Evolutionary conservation across 2,329 filamentous ascomycete species (phyloP).

Genomic region (Aureobasidium sp.): DNA sequence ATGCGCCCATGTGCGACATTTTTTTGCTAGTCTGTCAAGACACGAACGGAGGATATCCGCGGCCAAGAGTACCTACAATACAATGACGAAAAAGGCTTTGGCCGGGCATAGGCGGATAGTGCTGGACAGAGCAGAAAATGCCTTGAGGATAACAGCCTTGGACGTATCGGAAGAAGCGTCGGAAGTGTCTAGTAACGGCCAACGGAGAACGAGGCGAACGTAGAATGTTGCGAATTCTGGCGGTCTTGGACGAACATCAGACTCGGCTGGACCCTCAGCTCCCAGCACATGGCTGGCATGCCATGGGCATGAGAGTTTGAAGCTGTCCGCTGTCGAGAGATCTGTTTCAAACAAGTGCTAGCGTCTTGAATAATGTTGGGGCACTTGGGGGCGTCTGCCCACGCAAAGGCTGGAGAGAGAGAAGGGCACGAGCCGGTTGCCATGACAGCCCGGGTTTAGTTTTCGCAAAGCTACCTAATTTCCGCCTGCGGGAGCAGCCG

Average conservation of each 20-base stretch:
- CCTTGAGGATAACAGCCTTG: not conserved
- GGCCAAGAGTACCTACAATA: not conserved
- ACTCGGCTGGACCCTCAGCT: slow-evolving; percentile 8
- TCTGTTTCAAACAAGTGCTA: slow-evolving; percentile 13
- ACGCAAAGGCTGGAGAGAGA: slow-evolving; percentile 14
- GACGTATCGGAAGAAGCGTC: slow-evolving; percentile 5
- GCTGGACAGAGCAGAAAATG: not conserved
- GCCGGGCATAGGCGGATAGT: not conserved
- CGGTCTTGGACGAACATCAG: not conserved
- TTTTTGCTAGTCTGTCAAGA: slow-evolving; percentile 2
- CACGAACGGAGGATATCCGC: slow-evolving; percentile 8
- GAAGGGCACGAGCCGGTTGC: slow-evolving; percentile 10
- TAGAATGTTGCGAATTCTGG: slow-evolving; percentile 8
- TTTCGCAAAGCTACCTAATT: slow-evolving; percentile 3
- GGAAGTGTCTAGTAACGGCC: slow-evolving; percentile 7
- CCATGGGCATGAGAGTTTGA: slow-evolving; percentile 9
- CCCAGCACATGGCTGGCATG: slow-evolving; percentile 9
- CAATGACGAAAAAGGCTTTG: slow-evolving; percentile 7
- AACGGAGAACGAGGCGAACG: slow-evolving; percentile 9
- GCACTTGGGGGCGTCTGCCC: not conserved
- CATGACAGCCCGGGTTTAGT: slow-evolving; percentile 12
- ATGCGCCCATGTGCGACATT: slow-evolving; percentile 8
- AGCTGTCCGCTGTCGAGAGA: slow-evolving; percentile 11
- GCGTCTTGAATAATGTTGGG: slow-evolving; percentile 13
- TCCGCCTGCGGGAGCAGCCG: slow-evolving; percentile 12